Base-by-base conservation (phyloP, 2,329 filamentous ascomycete genomes). In the Phyllosticta citribraziliensis region DNA sequence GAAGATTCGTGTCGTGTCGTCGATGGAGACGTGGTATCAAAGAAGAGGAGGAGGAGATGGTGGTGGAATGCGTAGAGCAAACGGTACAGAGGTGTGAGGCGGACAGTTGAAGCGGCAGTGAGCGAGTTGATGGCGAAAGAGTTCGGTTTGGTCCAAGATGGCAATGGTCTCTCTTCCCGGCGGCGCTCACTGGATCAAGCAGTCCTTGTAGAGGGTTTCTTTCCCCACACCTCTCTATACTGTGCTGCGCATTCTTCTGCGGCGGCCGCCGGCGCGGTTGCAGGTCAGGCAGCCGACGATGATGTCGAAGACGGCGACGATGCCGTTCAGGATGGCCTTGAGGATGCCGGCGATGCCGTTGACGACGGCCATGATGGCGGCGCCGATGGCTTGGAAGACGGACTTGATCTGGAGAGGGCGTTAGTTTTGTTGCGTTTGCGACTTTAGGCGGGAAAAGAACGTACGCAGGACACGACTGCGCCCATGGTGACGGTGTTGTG, bases 381-480 rank as follows among this genome's bases (percentile, higher is more conserved):
- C 70, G 68, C 74, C 74, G 67, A 80, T 79, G 57, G 77, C 77
- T 64, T 74, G 73, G 70, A 80, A 73, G 66, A 79, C 67, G 63
- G 70, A 66, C 60, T 74, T 66, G 67, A 78, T 74, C 75, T 77
- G 63, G 19, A 11, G 9, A 5, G 12, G 11, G 6, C 64, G 65
- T 73, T 66, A 72, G 69, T 47, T 27, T 30, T n/a, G 17, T 17
- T 22, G 9, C 19, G n/a, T 11, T 24, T 12, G 25, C 56, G 27
- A 22, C 24, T 19, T 30, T 20, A 22, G 52, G 50, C n/a, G n/a
- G 53, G 52, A 14, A 24, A 40, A 22, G 57, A 40, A 82, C 88
- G 70, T 89, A 93, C 89, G 73, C 89, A 92, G 73, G 88, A 92
- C 67, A 91, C 80, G 70, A 94, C 86, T 75, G 87, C 88, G 78